Evolutionary conservation across 2,329 filamentous ascomycete genomes (phyloP).

Genomic region (Colletotrichum higginsianum): DNA sequence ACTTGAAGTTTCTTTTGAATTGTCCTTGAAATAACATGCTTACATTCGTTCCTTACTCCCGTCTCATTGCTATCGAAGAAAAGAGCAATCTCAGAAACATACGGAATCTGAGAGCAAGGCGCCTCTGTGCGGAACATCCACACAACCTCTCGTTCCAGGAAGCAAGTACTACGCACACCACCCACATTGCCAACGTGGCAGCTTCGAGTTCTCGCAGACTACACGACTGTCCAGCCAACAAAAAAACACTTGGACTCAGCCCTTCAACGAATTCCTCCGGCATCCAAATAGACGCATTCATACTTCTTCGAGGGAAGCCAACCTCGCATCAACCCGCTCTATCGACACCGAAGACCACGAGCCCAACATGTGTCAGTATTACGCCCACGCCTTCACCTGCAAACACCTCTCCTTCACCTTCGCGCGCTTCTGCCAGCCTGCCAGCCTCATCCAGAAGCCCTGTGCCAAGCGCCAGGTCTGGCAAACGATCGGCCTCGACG

Average conservation of each 20-base stretch:
- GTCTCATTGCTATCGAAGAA: too few relatives aligned
- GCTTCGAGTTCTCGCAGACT: neutral
- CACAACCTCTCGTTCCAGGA: neutral
- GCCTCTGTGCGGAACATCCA: neutral
- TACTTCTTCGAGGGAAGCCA: neutral
- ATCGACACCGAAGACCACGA: neutral
- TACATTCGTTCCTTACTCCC: slow-evolving; percentile 1
- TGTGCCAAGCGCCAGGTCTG: slow-evolving; percentile 53
- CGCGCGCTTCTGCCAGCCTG: slow-evolving; percentile 54
- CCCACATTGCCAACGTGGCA: neutral
- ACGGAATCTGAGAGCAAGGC: too few relatives aligned
- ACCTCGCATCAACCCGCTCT: neutral
- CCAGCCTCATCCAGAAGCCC: slow-evolving; percentile 54
- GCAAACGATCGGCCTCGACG: slow-evolving; percentile 54
- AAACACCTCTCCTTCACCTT: slow-evolving; percentile 53
- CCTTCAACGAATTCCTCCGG: neutral
- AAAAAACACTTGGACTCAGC: neutral
- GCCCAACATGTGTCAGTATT: slow-evolving; percentile 55
- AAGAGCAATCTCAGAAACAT: too few relatives aligned
- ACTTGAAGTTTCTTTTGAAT: neutral
- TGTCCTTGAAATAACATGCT: neutral
- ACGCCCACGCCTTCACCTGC: slow-evolving; percentile 55
- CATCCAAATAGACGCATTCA: neutral
- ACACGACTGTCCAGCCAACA: neutral
- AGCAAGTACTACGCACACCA: neutral